Evolutionary conservation across 2,329 filamentous ascomycete species (phyloP), one percentile per base, ranked within the genome.

Genomic region (Penicillium sp.): DNA sequence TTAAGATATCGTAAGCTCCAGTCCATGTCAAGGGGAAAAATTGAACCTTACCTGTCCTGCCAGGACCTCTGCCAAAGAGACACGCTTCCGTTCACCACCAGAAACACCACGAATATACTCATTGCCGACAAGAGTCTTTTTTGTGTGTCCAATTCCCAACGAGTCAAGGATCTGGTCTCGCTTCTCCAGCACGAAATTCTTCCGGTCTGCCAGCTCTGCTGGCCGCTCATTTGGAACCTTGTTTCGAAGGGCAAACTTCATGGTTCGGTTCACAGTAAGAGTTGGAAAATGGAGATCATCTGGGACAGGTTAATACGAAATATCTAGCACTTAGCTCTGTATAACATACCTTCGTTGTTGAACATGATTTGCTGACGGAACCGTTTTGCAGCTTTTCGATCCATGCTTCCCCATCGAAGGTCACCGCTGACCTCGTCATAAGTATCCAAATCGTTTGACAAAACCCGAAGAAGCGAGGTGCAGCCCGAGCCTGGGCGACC

Each of bases 261-360:
- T 75, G 0, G 86, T 89, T 47, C 87, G 77, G 1, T 85, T 83
- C 4, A 89, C 84, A 0, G 82, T 88, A 16, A 90, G 70, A 3
- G 85, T 83, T 0, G 86, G 82, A 52, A 88, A 89, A 59, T 89
- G 85, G 18, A 84, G 73, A 60, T 88, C 85, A 16, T 84, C 80
- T 61, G 18, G 3, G 2, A 16, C 18, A 13, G 9, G 3, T 20
- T 4, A 34, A 7, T 3, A 10, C 22, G 42, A 9, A 44, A 27
- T 3, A 5, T 11, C 26, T 9, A 34, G 8, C n/a, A 8, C 8
- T 11, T 4, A 8, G n/a, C 2, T 18, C 20, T 18, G 5, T 9
- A 27, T 24, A 29, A 8, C 27, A 27, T 38, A 54, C 57, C 58
- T 68, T 90, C 86, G 16, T 87, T 83, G 58, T 88, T 88, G 64